Evolutionary conservation across 2,329 filamentous ascomycete genomes (phyloP).

Genomic region (Dactylellina drechsleri): DNA sequence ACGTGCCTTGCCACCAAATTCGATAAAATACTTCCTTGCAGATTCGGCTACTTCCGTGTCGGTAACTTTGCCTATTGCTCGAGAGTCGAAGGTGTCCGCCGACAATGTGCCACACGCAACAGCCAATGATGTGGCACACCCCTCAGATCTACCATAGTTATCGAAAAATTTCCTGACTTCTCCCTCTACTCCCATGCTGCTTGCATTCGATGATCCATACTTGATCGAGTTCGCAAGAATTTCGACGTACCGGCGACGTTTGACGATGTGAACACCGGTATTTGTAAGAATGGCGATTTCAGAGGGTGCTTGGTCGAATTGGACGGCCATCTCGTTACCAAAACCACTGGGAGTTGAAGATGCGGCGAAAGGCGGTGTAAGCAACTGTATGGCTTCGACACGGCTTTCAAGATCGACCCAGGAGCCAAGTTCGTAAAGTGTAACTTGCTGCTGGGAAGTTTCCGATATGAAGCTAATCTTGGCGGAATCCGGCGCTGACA

Average conservation of each 20-base stretch:
- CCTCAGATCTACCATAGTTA: constrained; percentile 87
- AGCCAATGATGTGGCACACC: constrained; percentile 86
- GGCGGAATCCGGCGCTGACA: constrained; percentile 87
- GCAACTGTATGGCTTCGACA: constrained; percentile 80
- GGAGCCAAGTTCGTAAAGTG: constrained; percentile 74
- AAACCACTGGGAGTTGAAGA: constrained; percentile 78
- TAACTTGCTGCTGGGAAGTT: constrained; percentile 54
- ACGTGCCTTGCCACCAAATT: constrained; percentile 87
- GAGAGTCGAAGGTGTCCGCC: constrained; percentile 44
- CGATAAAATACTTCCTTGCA: constrained; percentile 87
- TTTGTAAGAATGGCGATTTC: constrained; percentile 94
- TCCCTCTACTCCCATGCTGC: constrained; percentile 76
- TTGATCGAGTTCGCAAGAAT: constrained; percentile 86
- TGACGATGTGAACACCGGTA: constrained; percentile 85
- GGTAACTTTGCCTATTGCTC: constrained; percentile 79
- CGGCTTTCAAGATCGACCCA: constrained; percentile 80
- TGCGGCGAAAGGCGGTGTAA: constrained; percentile 77
- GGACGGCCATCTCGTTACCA: constrained; percentile 94
- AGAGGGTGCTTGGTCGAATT: constrained; percentile 82
- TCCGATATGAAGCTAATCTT: constrained; percentile 70
- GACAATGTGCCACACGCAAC: constrained; percentile 84
- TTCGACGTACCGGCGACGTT: constrained; percentile 85
- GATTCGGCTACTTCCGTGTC: constrained; percentile 87
- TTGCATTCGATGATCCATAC: constrained; percentile 72
- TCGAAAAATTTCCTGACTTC: constrained; percentile 86